These are phyloP conservation scores for Fusarium zealandicum DNA, from an alignment of 2,329 filamentous ascomycete species.

Conservation along the genomic window DNA sequence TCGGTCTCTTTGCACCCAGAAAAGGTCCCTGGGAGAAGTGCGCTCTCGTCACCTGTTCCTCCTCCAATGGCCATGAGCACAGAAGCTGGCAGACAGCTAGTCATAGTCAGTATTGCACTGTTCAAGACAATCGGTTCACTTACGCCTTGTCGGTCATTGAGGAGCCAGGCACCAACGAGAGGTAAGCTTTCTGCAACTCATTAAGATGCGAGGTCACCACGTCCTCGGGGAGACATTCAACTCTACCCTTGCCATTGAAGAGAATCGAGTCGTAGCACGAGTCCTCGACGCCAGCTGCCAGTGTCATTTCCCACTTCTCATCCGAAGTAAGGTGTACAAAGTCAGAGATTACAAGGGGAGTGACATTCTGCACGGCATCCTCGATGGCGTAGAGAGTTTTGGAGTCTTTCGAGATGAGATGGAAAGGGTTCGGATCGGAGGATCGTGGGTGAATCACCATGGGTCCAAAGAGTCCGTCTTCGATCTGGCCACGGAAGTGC, in stretches of 20 bases:
- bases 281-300: conserved; percentile 55
- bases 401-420: conserved; percentile 52
- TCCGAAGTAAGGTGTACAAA: conserved; percentile 62
- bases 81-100: conserved; percentile 43
- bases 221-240: conserved; percentile 57
- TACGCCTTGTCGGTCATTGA: conserved; percentile 53
- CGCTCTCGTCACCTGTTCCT: conserved; percentile 44
- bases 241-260: conserved; percentile 67
- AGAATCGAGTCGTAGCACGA: conserved; percentile 67
- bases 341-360: conserved; percentile 62
- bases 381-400: conserved; percentile 52
- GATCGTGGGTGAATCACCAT: conserved; percentile 56
- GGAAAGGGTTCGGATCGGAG: conserved; percentile 53
- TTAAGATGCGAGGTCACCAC: conserved; percentile 51
- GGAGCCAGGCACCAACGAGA: conserved; percentile 41
- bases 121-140: not conserved
- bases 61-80: conserved; percentile 49
- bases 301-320: conserved; percentile 54
- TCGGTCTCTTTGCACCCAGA: conserved; percentile 56
- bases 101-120: not conserved
- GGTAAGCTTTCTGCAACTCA: conserved; percentile 42
- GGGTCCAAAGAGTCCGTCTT: conserved; percentile 66
- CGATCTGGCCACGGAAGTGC: conserved; percentile 61
- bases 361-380: conserved; percentile 55
- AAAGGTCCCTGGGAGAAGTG: conserved; percentile 54